A percentile compares a stretch with the other conserved stretches of the same genome.
Evolutionary conservation across 108 stramenopile species (phyloP).

Genomic region (Nitzschia inconspicua): DNA sequence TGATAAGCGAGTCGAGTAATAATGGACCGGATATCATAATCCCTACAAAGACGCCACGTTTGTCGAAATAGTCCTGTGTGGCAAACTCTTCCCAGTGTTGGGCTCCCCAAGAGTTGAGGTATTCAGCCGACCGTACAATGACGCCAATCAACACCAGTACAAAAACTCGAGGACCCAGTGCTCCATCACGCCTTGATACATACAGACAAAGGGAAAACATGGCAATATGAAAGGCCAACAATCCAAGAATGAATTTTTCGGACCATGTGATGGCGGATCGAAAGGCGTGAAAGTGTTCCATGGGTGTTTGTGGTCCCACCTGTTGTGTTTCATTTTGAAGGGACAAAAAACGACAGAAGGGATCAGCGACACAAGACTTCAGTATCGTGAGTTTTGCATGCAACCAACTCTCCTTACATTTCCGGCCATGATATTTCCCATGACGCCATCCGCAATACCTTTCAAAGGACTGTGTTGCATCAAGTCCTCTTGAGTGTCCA

Average conservation of each 20-base stretch:
- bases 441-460: slow-evolving; percentile 78
- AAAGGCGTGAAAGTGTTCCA: slow-evolving; percentile 78
- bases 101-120: slow-evolving; percentile 48
- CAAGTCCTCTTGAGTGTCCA: slow-evolving; percentile 23
- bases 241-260: slow-evolving; percentile 65
- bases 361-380: too few species aligned
- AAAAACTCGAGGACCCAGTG: slow-evolving; percentile 38
- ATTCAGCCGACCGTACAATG: slow-evolving; percentile 69
- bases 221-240: slow-evolving; percentile 68
- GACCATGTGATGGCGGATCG: slow-evolving; percentile 76
- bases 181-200: slow-evolving; percentile 34
- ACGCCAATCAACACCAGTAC: slow-evolving; percentile 65
- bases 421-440: slow-evolving; percentile 63
- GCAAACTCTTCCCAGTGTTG: slow-evolving; percentile 70
- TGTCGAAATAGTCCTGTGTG: slow-evolving; percentile 92
- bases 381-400: not conserved
- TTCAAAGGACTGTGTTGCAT: slow-evolving; percentile 56
- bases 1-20: slow-evolving; percentile 61
- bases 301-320: slow-evolving; percentile 52
- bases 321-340: slow-evolving; percentile 5
- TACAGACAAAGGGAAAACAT: slow-evolving; percentile 43
- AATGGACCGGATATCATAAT: slow-evolving; percentile 83
- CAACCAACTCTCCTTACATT: slow-evolving; percentile 59
- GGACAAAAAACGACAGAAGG: not conserved
- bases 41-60: slow-evolving; percentile 75